Evolutionary conservation across 177 flowering plant species (phyloP).

Genomic region (Vitis hybrid): DNA sequence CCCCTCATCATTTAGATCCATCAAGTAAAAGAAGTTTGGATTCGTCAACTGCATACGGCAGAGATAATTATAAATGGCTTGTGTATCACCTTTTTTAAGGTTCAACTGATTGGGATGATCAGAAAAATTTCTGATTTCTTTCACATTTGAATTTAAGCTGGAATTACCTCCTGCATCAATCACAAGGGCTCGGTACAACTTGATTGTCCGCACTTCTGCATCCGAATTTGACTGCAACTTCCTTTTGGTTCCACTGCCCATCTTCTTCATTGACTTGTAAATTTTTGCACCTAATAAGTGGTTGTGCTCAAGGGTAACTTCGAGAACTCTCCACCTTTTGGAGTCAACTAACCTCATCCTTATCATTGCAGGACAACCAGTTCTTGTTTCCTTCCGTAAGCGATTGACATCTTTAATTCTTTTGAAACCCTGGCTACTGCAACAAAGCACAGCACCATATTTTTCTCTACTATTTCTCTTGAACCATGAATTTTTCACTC

Average conservation of each 20-base stretch:
- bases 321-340: conserved; percentile 64
- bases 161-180: conserved; percentile 40
- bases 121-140: conserved; percentile 21
- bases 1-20: conserved; percentile 46
- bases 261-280: conserved; percentile 47
- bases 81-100: conserved; percentile 44
- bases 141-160: conserved; percentile 19
- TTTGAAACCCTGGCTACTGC: conserved; percentile 78
- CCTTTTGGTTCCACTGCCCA: conserved; percentile 43
- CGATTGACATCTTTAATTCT: conserved; percentile 58
- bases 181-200: conserved; percentile 47
- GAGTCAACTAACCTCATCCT: conserved; percentile 65
- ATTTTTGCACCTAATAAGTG: conserved; percentile 53
- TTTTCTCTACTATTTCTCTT: conserved; percentile 68
- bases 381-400: conserved; percentile 63
- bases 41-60: conserved; percentile 50
- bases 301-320: conserved; percentile 65
- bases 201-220: conserved; percentile 37
- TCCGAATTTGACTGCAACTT: conserved; percentile 32
- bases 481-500: conserved; percentile 75
- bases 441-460: conserved; percentile 74
- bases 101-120: conserved; percentile 30
- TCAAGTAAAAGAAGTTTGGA: conserved; percentile 46
- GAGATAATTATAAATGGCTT: conserved; percentile 41
- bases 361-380: conserved; percentile 73